Conservation (phyloP, 495 filamentous ascomycete genomes). For the Cladorrhinum samala region DNA sequence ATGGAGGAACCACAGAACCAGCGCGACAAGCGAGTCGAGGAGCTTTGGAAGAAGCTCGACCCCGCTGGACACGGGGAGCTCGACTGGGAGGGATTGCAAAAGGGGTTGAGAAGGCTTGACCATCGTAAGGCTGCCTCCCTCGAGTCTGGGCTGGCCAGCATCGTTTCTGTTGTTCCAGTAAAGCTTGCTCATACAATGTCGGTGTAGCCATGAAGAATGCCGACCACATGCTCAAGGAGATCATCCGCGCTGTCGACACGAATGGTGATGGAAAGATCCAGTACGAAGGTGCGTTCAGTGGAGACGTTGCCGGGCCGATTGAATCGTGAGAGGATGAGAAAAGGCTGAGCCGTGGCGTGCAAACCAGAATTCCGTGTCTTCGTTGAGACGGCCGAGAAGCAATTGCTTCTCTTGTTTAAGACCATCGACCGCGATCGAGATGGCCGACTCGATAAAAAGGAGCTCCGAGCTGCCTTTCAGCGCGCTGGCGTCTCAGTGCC, state of each 20-base stretch:
- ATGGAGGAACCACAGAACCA: slow-evolving; percentile 61
- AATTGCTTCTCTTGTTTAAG: slow-evolving; percentile 74
- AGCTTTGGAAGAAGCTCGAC: slow-evolving; percentile 76
- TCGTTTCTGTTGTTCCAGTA: too few relatives aligned
- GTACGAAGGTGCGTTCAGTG: slow-evolving; percentile 59
- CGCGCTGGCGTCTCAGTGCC: slow-evolving; percentile 74
- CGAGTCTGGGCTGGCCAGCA: not conserved
- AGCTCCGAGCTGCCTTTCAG: slow-evolving; percentile 71
- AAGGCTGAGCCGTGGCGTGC: slow-evolving; percentile 9
- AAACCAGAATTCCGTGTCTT: slow-evolving; percentile 80
- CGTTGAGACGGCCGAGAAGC: slow-evolving; percentile 76
- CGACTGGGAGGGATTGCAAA: slow-evolving; percentile 75
- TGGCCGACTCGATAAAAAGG: slow-evolving; percentile 80
- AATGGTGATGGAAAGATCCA: slow-evolving; percentile 84
- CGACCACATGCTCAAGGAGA: slow-evolving; percentile 71
- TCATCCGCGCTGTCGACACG: slow-evolving; percentile 75
- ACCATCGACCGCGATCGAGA: slow-evolving; percentile 82
- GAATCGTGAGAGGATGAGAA: not conserved
- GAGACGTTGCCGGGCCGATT: too few relatives aligned
- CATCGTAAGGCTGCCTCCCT: slow-evolving; percentile 62
- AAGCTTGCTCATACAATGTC: slow-evolving; percentile 5
- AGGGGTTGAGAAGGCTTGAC: slow-evolving; percentile 80
- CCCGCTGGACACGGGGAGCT: slow-evolving; percentile 67
- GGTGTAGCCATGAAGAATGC: slow-evolving; percentile 83
- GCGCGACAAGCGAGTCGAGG: slow-evolving; percentile 68